Conservation (phyloP, 352 stramenopile genomes). For the Pythium coloratum region DNA sequence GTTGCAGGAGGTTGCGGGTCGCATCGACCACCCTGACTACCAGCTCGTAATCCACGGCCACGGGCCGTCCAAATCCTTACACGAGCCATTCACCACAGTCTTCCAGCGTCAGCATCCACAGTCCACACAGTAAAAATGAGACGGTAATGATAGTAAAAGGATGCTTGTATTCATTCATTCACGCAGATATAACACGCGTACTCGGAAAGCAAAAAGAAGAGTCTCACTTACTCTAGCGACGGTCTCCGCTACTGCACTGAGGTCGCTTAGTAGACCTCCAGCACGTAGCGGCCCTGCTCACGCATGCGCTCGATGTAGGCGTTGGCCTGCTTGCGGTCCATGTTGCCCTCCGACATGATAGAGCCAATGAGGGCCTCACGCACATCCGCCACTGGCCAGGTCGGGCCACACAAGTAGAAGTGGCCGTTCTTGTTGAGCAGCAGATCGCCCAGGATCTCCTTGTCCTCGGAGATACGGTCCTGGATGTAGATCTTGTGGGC, state of each 20-base stretch:
- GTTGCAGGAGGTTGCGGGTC: slow-evolving; percentile 33
- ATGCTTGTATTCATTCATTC: not conserved
- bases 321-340: slow-evolving; percentile 70
- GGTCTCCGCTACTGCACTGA: not conserved
- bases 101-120: slow-evolving; percentile 7
- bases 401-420: slow-evolving; percentile 87
- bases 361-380: slow-evolving; percentile 63
- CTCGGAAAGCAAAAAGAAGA: not conserved
- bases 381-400: slow-evolving; percentile 78
- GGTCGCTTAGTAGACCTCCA: slow-evolving; percentile 77
- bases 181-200: too few species aligned
- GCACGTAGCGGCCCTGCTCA: slow-evolving; percentile 76
- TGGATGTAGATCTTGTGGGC: slow-evolving; percentile 91
- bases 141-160: not conserved
- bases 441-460: slow-evolving; percentile 66
- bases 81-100: slow-evolving; percentile 20
- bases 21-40: slow-evolving; percentile 48
- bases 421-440: slow-evolving; percentile 76
- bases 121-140: not conserved
- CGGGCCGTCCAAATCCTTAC: slow-evolving; percentile 44
- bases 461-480: slow-evolving; percentile 84
- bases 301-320: slow-evolving; percentile 79
- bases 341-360: slow-evolving; percentile 48
- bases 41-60: slow-evolving; percentile 53
- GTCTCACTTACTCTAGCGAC: not conserved